These are phyloP conservation scores for Parmelia sp. DNA, from an alignment of 495 filamentous ascomycete species.

Conservation along the genomic window DNA sequence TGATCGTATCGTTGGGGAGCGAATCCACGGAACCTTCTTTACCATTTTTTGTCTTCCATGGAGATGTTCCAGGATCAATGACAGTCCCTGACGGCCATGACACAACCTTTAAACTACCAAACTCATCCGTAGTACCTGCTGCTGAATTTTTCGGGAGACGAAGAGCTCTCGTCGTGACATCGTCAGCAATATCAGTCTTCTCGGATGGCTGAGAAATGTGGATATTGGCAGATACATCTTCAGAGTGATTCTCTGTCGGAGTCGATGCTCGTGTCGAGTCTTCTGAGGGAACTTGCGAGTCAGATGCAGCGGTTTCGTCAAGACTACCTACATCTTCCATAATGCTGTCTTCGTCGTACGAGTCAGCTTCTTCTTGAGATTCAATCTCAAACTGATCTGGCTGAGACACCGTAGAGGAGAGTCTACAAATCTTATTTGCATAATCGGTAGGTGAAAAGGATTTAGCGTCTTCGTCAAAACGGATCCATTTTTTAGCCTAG, in stretches of 20 bases:
- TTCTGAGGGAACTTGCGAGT: slow-evolving; percentile 1
- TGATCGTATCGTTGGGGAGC: not conserved
- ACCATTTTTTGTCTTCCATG: not conserved
- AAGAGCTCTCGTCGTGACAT: slow-evolving; percentile 13
- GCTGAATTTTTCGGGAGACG: not conserved
- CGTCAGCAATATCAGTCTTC: slow-evolving; percentile 1
- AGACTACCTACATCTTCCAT: slow-evolving; percentile 11
- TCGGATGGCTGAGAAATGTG: too few relatives aligned
- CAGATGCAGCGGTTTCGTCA: not conserved
- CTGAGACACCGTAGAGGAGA: not conserved
- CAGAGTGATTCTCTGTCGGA: not conserved
- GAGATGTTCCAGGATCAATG: not conserved
- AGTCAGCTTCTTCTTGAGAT: not conserved
- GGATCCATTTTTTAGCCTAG: slow-evolving; percentile 14
- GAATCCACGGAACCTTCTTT: not conserved
- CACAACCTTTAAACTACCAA: not conserved
- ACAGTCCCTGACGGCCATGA: not conserved
- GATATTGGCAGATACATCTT: not conserved
- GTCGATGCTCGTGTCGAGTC: slow-evolving; percentile 4
- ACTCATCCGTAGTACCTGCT: not conserved
- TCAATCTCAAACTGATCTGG: not conserved
- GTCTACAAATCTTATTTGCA: not conserved
- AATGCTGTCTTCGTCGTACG: slow-evolving; percentile 10
- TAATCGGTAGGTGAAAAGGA: not conserved
- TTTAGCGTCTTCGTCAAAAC: not conserved